Conservation (phyloP, 1,139 yeast species). For the Scheffersomyces lignicola region DNA sequence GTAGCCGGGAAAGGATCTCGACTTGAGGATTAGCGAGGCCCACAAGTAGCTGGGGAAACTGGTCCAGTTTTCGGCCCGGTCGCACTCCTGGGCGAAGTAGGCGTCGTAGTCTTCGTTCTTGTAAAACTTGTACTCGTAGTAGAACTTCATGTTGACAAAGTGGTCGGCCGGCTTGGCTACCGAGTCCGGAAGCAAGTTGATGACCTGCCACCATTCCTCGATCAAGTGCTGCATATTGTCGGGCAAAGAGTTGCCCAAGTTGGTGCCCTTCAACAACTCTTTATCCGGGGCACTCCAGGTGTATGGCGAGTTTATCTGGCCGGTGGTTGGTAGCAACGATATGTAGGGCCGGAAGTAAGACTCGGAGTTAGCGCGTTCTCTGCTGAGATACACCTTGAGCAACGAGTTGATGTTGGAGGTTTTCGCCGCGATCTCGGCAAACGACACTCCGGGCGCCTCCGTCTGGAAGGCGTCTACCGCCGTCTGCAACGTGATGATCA, state of each 20-base stretch:
- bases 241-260: slow-evolving; percentile 42
- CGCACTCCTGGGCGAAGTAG: slow-evolving; percentile 22
- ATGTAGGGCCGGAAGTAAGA: slow-evolving; percentile 52
- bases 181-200: slow-evolving; percentile 35
- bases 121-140: slow-evolving; percentile 49
- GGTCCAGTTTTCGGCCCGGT: slow-evolving; percentile 49
- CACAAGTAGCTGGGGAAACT: slow-evolving; percentile 68
- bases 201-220: slow-evolving; percentile 54
- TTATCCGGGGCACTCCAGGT: slow-evolving; percentile 60
- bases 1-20: slow-evolving; percentile 77
- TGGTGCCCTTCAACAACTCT: slow-evolving; percentile 57
- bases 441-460: slow-evolving; percentile 8
- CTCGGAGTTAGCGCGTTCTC: slow-evolving; percentile 22
- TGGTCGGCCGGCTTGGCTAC: slow-evolving; percentile 34
- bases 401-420: slow-evolving; percentile 40
- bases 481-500: slow-evolving; percentile 40
- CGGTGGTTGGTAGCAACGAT: slow-evolving; percentile 53
- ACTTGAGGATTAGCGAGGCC: slow-evolving; percentile 68
- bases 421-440: slow-evolving; percentile 16
- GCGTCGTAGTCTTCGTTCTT: slow-evolving; percentile 35
- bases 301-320: slow-evolving; percentile 56
- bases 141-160: slow-evolving; percentile 44
- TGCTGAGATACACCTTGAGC: slow-evolving; percentile 49
- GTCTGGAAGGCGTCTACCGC: slow-evolving; percentile 44
- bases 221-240: slow-evolving; percentile 33